Conservation (phyloP, 192 early-diverging fungal genomes). For the Coemansia biformis region DNA sequence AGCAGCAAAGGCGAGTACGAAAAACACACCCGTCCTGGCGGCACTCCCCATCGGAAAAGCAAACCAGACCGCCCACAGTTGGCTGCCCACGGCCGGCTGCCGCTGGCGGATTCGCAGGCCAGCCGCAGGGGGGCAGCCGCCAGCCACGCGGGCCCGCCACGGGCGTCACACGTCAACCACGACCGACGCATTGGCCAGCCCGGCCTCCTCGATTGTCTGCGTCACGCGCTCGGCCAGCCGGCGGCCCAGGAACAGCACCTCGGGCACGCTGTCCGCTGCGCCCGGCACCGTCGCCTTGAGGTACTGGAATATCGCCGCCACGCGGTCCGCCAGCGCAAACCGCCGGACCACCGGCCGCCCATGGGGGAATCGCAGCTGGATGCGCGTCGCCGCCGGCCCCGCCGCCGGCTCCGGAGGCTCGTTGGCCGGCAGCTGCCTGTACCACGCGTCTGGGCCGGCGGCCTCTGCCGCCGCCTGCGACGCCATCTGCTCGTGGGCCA, state of each 20-base stretch:
- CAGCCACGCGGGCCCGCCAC: too few species aligned
- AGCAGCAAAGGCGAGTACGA: too few species aligned
- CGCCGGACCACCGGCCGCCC: slow-evolving; percentile 71
- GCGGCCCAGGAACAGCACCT: slow-evolving; percentile 64
- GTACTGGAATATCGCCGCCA: slow-evolving; percentile 75
- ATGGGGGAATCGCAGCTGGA: slow-evolving; percentile 80
- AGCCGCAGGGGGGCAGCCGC: too few species aligned
- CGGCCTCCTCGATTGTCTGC: slow-evolving; percentile 69
- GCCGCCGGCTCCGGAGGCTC: slow-evolving; percentile 44
- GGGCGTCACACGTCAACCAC: slow-evolving; percentile 30
- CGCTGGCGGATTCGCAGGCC: too few species aligned
- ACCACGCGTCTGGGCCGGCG: slow-evolving; percentile 25
- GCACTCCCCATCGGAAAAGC: too few species aligned
- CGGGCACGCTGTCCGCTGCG: slow-evolving; percentile 53
- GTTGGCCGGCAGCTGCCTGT: slow-evolving; percentile 16
- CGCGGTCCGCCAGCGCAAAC: slow-evolving; percentile 69
- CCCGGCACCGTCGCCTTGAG: slow-evolving; percentile 70
- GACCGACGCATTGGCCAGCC: slow-evolving; percentile 58
- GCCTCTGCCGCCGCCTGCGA: slow-evolving; percentile 1
- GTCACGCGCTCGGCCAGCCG: slow-evolving; percentile 60
- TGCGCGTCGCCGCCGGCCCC: slow-evolving; percentile 59
- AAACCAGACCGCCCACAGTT: too few species aligned
- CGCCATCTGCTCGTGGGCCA: slow-evolving; percentile 16
- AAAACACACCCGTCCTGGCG: too few species aligned
- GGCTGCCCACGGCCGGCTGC: too few species aligned